phyloP scores from a whole-genome alignment of 768 basidiomycete species.

The Lactarius hatsudake region DNA sequence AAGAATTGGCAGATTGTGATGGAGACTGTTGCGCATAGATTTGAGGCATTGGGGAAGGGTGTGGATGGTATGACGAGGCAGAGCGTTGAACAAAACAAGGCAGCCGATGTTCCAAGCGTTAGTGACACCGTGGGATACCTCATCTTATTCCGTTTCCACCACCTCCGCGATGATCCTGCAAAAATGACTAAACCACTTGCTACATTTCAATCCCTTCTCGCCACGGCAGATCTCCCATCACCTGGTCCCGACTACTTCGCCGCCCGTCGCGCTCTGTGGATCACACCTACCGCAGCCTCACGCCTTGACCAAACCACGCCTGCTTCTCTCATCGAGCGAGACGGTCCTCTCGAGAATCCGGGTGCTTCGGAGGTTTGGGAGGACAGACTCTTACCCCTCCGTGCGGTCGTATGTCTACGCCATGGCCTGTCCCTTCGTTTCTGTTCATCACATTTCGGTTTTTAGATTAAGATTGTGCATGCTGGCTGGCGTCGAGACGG shows the following conservation, averaged over 20 bases:
- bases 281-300: conserved; percentile 31
- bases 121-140: conserved; percentile 18
- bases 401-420: conserved; percentile 51
- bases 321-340: conserved; percentile 38
- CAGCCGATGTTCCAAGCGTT: background rate
- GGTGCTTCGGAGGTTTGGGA: conserved; percentile 53
- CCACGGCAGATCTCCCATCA: conserved; percentile 45
- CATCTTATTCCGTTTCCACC: background rate
- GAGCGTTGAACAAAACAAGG: conserved; percentile 3
- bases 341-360: conserved; percentile 47
- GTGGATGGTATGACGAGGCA: conserved; percentile 8
- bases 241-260: conserved; percentile 64
- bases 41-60: conserved; percentile 35
- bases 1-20: conserved; percentile 72
- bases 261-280: conserved; percentile 64
- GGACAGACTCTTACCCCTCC: conserved; percentile 63
- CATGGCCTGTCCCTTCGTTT: conserved; percentile 15
- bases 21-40: conserved; percentile 44
- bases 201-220: conserved; percentile 43
- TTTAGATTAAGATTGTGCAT: conserved; percentile 69
- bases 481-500: conserved; percentile 73
- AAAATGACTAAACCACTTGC: conserved; percentile 19
- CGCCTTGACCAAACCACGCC: conserved; percentile 29
- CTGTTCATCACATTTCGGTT: conserved; percentile 26
- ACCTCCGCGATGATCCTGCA: background rate